Percentiles rank a stretch among this genome's conserved stretches.
phyloP scores from a whole-genome alignment of 768 basidiomycete species.

The Russula sp. region DNA sequence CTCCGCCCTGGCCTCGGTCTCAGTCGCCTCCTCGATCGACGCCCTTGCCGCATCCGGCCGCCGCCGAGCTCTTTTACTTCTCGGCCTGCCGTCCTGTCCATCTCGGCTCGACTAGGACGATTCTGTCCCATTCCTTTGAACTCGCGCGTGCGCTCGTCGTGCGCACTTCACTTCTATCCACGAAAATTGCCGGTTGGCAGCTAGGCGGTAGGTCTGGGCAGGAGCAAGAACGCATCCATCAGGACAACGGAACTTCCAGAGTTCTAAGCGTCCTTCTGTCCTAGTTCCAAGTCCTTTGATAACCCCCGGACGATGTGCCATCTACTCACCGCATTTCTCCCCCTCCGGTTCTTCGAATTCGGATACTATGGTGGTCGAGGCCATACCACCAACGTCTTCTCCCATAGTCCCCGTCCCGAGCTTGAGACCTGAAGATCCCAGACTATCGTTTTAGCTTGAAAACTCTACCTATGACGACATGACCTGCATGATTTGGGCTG shows the following conservation, averaged over 20 bases:
- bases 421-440: background rate
- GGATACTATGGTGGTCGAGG: background rate
- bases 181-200: background rate
- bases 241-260: background rate
- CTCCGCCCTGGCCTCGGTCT: too few species aligned
- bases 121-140: too few species aligned
- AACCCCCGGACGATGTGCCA: background rate
- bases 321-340: background rate
- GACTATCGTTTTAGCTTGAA: background rate
- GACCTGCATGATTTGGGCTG: too few species aligned
- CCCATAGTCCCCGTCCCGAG: background rate
- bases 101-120: too few species aligned
- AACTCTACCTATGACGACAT: background rate
- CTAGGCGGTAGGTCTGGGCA: background rate
- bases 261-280: background rate
- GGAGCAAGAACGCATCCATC: background rate
- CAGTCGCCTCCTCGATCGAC: too few species aligned
- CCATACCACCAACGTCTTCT: background rate
- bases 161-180: background rate
- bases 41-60: too few species aligned
- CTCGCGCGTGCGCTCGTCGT: too few species aligned
- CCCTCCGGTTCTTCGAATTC: background rate
- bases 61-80: too few species aligned
- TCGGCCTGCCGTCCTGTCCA: too few species aligned
- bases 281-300: background rate